Evolutionary conservation across 768 basidiomycete species (phyloP), one percentile per base, ranked within the genome.

Genomic region (Boletus huronensis): DNA sequence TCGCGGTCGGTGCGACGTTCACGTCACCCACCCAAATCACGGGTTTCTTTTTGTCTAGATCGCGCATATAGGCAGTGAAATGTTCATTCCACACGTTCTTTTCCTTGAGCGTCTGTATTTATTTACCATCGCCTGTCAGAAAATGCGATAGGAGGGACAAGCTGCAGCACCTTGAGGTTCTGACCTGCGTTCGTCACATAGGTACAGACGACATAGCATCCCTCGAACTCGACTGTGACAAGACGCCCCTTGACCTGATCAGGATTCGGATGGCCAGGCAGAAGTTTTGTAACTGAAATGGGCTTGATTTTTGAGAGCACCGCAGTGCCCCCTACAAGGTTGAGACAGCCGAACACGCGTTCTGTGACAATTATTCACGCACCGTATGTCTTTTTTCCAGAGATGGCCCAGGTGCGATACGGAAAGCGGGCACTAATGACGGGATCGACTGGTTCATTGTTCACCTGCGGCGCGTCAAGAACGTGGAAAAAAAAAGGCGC

Each of bases 1-100:
- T 74, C 45, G 77, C 83, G 1, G 90, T 90, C 3, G 90, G 90
- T 5, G 92, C 90, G 40, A 92, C 89, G 57, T 95, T 95, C 53
- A 94, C 64, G 70, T 95, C 93, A 7, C 93, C 93, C 11, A 80
- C 77, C 93, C 93, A 94, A 52, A 95, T 87, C 10, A 95, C 87
- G 3, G 91, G 85, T 62, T 94, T 95, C 63, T 79, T 82, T 58
- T 75, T 79, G 70, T 93, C 89, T 3, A 94, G 73, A 23, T 82
- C 76, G 5, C 82, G 83, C 21, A 94, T 77, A 64, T 93, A 87
- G 3, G 74, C 58, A 50, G 86, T 82, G 65, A 95, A 93, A 64
- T 92, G 85, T 4, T 64, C 64, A 55, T 91, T 88, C 93, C 93
- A 94, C 50, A 76, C 72, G 44, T 88, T 86, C 69, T 94, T 93